Evolutionary conservation across 2,329 filamentous ascomycete genomes (phyloP).

Genomic region (Fusarium caatingaense): DNA sequence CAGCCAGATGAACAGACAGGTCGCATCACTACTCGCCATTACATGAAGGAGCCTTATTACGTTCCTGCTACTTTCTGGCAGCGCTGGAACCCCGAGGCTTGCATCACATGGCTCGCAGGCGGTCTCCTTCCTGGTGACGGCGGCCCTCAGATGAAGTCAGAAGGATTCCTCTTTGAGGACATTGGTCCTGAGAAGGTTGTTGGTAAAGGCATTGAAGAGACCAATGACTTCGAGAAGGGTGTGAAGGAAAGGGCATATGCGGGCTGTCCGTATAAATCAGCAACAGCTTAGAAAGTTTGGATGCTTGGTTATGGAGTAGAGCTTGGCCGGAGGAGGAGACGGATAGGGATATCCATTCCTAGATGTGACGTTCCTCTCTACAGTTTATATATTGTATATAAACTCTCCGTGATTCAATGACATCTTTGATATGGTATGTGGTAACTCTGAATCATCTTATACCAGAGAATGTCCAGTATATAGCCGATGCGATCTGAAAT

Average conservation of each 20-base stretch:
- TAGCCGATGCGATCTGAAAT: neutral
- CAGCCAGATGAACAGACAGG: slow-evolving; percentile 65
- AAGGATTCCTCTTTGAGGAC: slow-evolving; percentile 67
- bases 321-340: neutral
- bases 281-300: neutral
- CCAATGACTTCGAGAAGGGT: slow-evolving; percentile 41
- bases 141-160: slow-evolving; percentile 53
- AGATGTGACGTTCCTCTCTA: too few species aligned
- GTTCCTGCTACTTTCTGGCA: slow-evolving; percentile 68
- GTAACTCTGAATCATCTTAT: neutral
- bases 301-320: neutral
- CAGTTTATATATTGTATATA: neutral
- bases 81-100: slow-evolving; percentile 69
- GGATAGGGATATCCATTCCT: neutral
- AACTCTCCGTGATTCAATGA: neutral
- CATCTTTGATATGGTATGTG: neutral
- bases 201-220: slow-evolving; percentile 63
- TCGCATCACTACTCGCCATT: slow-evolving; percentile 61
- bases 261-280: slow-evolving; percentile 59
- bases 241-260: slow-evolving; percentile 48
- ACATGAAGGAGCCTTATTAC: slow-evolving; percentile 75
- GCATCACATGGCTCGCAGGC: slow-evolving; percentile 58
- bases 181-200: slow-evolving; percentile 69
- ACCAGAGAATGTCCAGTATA: neutral
- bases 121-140: slow-evolving; percentile 60